Percentiles rank a stretch among this genome's conserved stretches.
These are phyloP conservation scores for Phytopythium litorale DNA, from an alignment of 352 stramenopile genomes.

Conservation along the genomic window DNA sequence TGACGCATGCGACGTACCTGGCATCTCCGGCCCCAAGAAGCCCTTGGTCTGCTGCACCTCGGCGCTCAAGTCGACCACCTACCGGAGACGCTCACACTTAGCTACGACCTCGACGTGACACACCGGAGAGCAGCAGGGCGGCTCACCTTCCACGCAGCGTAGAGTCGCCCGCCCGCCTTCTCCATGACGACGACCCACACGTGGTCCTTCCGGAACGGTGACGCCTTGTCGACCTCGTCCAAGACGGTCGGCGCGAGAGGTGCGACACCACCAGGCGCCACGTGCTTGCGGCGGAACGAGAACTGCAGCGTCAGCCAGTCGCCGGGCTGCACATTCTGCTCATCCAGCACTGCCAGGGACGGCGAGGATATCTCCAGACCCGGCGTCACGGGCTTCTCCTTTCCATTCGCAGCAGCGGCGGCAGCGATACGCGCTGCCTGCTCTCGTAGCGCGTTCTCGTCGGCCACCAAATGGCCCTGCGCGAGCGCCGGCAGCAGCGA, in stretches of 20 bases:
- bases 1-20: conserved; percentile 24
- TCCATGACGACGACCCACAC: conserved; percentile 72
- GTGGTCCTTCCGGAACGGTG: conserved; percentile 69
- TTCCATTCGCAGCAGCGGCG: conserved; percentile 2
- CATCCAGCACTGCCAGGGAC: conserved; percentile 56
- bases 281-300: conserved; percentile 43
- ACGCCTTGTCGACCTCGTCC: conserved; percentile 62
- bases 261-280: conserved; percentile 35
- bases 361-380: conserved; percentile 20
- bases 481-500: conserved; percentile 66
- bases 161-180: conserved; percentile 50
- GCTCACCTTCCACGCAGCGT: conserved; percentile 62
- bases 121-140: neutral
- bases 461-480: conserved; percentile 63
- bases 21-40: conserved; percentile 57
- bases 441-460: conserved; percentile 53
- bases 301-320: conserved; percentile 79
- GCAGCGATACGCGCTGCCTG: conserved; percentile 40
- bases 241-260: conserved; percentile 61
- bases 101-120: neutral
- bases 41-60: conserved; percentile 44
- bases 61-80: conserved; percentile 54
- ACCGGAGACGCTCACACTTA: conserved; percentile 1
- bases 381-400: conserved; percentile 9
- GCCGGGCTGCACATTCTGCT: conserved; percentile 61